Evolutionary conservation across 108 stramenopile genomes (phyloP), one percentile per base, ranked within the genome.

Genomic region (Cylindrotheca fusiformis): DNA sequence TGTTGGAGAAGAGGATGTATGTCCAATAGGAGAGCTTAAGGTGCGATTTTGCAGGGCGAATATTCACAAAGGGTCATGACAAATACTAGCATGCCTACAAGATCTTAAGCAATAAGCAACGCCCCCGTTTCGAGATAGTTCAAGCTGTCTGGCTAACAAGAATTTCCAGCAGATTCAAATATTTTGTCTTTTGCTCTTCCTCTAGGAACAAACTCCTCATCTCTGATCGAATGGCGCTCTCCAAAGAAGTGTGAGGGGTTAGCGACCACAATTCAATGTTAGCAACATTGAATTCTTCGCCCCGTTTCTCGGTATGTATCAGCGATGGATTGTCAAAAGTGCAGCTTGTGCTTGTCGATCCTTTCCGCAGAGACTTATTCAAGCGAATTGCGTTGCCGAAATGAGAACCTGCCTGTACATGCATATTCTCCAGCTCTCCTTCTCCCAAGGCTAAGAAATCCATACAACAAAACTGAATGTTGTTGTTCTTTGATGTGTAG

Each of bases 301-400:
- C 85, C 12, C 72, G 44, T 14, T 52, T 29, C 18, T 64, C 60
- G 45, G 30, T 27, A 20, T 71, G 67, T 3, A 71, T 49, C 36
- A 90, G 57, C 50, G 70, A 74, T 8, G 89, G 82, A 77, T 81
- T 90, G 0, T 81, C 83, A 79, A 90, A 90, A 17, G 85, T 90
- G 46, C 83, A 80, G 60, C 80, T 82, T 6, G 82, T 55, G 20
- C 82, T 78, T 2, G 88, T 86, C 18, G 79, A 80, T 27, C 84
- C 91, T 23, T 64, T 58, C 2, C 60, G 57, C 46, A 89, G 41
- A 2, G 81, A 48, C 21, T 69, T 60, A 31, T 89, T 76, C 33
- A 79, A 50, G 32, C 75, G 69, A 46, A 93, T 81, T 10, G 80
- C 91, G 36, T 82, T 30, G 3, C 86, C 91, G 65, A 58, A 71